Conservation (phyloP, 495 filamentous ascomycete genomes). For the Staphylotrichum tortipilum region DNA sequence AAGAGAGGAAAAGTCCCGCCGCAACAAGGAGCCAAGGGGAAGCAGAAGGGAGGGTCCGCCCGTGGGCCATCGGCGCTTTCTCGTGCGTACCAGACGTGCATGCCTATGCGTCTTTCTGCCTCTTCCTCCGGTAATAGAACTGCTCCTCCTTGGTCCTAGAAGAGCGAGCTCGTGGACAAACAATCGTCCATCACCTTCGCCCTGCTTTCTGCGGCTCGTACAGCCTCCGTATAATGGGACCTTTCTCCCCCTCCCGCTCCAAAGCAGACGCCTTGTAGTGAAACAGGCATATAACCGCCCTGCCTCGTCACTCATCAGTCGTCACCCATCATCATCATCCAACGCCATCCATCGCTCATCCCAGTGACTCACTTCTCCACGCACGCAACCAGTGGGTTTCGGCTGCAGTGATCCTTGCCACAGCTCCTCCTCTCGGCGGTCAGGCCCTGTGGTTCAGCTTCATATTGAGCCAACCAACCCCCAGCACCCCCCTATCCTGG, state of each 20-base stretch:
- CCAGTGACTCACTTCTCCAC: conserved; percentile 29
- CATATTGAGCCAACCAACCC: conserved; percentile 21
- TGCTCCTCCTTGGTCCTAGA: no score
- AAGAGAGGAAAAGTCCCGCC: neutral
- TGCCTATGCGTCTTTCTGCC: conserved; percentile 9
- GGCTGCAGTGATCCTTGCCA: conserved; percentile 22
- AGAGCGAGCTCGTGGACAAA: no score
- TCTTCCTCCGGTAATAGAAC: conserved; percentile 12
- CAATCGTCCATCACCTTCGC: neutral
- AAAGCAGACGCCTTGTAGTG: conserved; percentile 13
- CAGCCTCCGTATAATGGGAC: neutral
- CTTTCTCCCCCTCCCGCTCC: conserved; percentile 5
- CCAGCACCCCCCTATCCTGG: neutral
- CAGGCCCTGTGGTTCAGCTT: conserved; percentile 6
- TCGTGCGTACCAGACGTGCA: neutral
- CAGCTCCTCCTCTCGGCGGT: conserved; percentile 7
- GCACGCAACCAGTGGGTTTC: conserved; percentile 13
- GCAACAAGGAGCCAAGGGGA: no score
- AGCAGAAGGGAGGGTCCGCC: neutral
- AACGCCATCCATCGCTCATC: no score
- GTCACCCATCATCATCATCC: no score
- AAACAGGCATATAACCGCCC: conserved; percentile 24
- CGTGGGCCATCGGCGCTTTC: conserved; percentile 2
- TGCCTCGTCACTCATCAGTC: conserved; percentile 24
- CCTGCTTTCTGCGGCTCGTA: neutral